Evolutionary conservation across 495 filamentous ascomycete genomes (phyloP).

Genomic region (Neurospora sublineolata): DNA sequence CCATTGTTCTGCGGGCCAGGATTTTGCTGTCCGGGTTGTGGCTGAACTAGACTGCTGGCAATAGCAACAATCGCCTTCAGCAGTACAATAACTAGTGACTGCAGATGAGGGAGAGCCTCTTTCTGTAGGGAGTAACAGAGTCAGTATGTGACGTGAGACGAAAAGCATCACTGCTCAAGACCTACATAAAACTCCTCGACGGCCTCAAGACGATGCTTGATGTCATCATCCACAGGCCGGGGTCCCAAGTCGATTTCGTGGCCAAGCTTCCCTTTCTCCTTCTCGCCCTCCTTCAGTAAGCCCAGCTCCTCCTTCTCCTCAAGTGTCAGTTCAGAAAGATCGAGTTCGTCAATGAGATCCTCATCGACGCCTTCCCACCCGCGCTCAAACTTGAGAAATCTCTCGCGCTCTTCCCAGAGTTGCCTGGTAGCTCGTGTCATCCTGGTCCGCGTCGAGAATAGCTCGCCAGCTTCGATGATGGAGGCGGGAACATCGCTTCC

Average conservation of each 20-base stretch:
- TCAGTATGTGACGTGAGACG: conserved; percentile 8
- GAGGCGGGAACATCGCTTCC: conserved; percentile 84
- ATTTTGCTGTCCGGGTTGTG: conserved; percentile 24
- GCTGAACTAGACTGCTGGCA: conserved; percentile 49
- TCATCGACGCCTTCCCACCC: conserved; percentile 57
- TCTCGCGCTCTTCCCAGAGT: conserved; percentile 86
- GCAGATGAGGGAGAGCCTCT: conserved; percentile 68
- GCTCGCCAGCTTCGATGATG: conserved; percentile 86
- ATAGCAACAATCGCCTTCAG: conserved; percentile 77
- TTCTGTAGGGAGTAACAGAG: conserved; percentile 34
- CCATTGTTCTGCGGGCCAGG: conserved; percentile 17
- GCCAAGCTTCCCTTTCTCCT: conserved; percentile 16
- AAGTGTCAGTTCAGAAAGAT: conserved; percentile 38
- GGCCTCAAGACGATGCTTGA: conserved; percentile 55
- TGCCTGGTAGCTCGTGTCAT: conserved; percentile 86
- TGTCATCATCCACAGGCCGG: conserved; percentile 30
- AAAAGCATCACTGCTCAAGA: conserved; percentile 3
- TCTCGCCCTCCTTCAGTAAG: conserved; percentile 19
- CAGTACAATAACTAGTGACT: conserved; percentile 88
- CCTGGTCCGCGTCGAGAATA: conserved; percentile 79
- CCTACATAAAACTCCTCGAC: conserved; percentile 81
- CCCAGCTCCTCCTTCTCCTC: conserved; percentile 34
- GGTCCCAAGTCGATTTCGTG: conserved; percentile 43
- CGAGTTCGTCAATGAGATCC: conserved; percentile 39
- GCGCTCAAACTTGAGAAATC: conserved; percentile 79